Conservation (phyloP, 202 grass and related monocot genomes). For the Eragrostis tef region DNA sequence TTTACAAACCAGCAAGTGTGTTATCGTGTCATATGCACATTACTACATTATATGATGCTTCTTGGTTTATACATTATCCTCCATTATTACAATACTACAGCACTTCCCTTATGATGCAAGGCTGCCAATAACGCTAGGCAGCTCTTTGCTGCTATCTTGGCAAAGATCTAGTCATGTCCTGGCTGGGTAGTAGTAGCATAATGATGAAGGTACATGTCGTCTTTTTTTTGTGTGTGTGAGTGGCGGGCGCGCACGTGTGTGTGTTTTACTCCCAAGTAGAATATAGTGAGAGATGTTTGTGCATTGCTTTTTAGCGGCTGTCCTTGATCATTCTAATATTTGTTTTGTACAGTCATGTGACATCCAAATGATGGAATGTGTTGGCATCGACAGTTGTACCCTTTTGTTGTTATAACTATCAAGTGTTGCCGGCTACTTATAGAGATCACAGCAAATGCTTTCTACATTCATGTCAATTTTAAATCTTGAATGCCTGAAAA, state of each 20-base stretch:
- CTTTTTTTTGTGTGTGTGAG: too few species aligned
- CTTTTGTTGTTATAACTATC: slow-evolving; percentile 6
- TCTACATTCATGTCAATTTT: slow-evolving; percentile 16
- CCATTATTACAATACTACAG: background rate
- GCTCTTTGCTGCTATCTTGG: slow-evolving; percentile 11
- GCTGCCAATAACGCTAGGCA: background rate
- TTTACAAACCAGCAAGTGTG: slow-evolving; percentile 22
- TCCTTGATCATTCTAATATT: slow-evolving; percentile 16
- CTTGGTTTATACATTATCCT: background rate
- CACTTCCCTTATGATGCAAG: background rate
- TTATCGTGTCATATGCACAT: slow-evolving; percentile 7
- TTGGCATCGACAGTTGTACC: background rate
- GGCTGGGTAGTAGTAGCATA: slow-evolving; percentile 5
- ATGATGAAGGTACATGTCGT: background rate
- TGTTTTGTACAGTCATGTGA: background rate
- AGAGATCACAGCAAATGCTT: background rate
- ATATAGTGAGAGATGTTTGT: background rate
- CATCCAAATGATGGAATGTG: slow-evolving; percentile 13
- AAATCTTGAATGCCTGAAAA: slow-evolving; percentile 21
- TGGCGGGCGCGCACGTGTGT: too few species aligned
- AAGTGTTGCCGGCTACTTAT: background rate
- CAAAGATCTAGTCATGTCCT: slow-evolving; percentile 19
- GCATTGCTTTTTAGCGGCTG: background rate
- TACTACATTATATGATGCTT: background rate
- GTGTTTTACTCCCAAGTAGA: too few species aligned